Conservation (phyloP, 2,329 filamentous ascomycete genomes). For the Aspergillus aculeatus region DNA sequence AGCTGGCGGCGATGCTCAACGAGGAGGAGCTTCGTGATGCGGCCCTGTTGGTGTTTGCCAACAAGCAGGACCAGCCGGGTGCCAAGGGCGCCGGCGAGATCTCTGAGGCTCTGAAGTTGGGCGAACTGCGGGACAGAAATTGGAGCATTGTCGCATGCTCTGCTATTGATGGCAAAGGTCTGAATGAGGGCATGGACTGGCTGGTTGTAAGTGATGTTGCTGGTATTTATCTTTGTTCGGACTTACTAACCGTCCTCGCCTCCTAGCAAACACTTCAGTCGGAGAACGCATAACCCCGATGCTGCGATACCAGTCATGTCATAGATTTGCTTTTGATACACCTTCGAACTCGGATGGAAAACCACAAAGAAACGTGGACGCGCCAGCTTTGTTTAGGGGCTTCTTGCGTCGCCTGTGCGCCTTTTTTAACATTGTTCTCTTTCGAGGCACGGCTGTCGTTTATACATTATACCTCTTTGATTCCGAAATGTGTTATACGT, state of each 20-base stretch:
- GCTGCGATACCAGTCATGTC: constrained; percentile 28
- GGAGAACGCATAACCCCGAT: constrained; percentile 40
- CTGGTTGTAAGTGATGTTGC: constrained; percentile 67
- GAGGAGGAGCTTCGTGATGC: constrained; percentile 96
- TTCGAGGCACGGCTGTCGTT: constrained; percentile 31
- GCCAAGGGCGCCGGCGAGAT: constrained; percentile 97
- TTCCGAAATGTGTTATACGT: constrained; percentile 21
- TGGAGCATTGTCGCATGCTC: constrained; percentile 99
- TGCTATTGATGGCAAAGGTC: constrained; percentile 90
- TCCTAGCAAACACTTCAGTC: constrained; percentile 45
- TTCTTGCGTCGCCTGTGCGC: constrained; percentile 9
- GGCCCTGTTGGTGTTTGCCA: constrained; percentile 89
- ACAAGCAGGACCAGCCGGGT: constrained; percentile 98
- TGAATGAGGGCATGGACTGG: constrained; percentile 99
- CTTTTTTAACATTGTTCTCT: constrained; percentile 19
- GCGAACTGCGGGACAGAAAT: constrained; percentile 90
- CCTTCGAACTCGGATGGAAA: constrained; percentile 18
- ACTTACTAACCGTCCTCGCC: constrained; percentile 14
- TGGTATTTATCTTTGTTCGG: neutral
- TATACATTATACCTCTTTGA: constrained; percentile 35
- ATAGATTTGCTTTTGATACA: constrained; percentile 35
- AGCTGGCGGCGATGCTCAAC: constrained; percentile 90
- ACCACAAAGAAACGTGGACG: constrained; percentile 13
- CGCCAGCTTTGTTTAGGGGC: constrained; percentile 16
- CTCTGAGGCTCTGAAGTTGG: constrained; percentile 84